Conservation (phyloP, 2,329 filamentous ascomycete genomes). For the Orbilia javanica region DNA sequence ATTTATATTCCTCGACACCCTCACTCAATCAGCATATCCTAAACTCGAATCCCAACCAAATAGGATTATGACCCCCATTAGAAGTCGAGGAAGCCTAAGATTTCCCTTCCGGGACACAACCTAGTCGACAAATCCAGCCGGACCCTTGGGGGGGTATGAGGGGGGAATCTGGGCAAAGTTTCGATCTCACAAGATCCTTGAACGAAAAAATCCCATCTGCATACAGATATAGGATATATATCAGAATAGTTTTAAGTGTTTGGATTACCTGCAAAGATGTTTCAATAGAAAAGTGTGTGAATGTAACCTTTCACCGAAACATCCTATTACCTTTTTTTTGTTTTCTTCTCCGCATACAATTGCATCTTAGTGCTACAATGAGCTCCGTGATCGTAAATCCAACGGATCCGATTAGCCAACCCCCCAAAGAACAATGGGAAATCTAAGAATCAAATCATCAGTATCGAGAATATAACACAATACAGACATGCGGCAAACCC, state of each 20-base stretch:
- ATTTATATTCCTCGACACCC: neutral
- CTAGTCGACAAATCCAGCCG: too few species aligned
- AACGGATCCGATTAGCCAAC: neutral
- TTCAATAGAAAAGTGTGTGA: neutral
- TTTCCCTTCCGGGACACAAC: neutral
- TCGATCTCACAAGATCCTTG: constrained; percentile 9
- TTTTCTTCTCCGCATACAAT: neutral
- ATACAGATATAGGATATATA: neutral
- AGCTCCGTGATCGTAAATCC: neutral
- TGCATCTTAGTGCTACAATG: neutral
- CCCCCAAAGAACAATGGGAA: neutral
- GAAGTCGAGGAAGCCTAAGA: neutral
- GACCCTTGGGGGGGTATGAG: too few species aligned
- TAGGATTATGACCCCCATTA: neutral
- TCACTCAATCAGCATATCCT: neutral
- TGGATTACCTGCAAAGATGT: neutral
- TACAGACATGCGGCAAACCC: constrained; percentile 14
- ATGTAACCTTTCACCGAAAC: neutral
- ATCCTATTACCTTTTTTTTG: neutral
- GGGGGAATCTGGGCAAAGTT: neutral
- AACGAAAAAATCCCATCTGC: neutral
- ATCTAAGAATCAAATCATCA: neutral
- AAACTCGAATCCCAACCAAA: neutral
- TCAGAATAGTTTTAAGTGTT: neutral
- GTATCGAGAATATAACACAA: too few species aligned